These are phyloP conservation scores for Diospyros lotus DNA, from an alignment of 148 eudicot genomes.

Conservation along the genomic window DNA sequence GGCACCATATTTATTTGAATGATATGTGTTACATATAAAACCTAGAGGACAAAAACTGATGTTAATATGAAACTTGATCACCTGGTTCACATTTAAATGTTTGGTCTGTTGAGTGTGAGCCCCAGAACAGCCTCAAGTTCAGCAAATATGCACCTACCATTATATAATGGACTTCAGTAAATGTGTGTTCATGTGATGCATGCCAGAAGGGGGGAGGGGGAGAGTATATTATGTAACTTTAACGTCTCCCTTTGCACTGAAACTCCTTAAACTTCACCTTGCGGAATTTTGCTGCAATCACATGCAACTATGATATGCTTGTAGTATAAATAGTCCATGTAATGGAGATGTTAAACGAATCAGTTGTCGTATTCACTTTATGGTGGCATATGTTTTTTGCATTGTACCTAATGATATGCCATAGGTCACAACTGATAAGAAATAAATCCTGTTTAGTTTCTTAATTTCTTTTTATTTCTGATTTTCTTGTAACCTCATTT, in stretches of 20 bases:
- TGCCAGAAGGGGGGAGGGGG: too few species aligned
- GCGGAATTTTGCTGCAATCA: slow-evolving; percentile 78
- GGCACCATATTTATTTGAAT: neutral
- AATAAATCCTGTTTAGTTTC: slow-evolving; percentile 70
- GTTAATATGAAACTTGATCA: neutral
- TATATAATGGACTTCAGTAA: neutral
- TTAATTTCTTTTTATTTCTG: neutral
- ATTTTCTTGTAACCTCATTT: too few species aligned
- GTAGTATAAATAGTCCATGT: too few species aligned
- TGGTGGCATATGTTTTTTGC: too few species aligned
- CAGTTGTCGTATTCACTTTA: too few species aligned
- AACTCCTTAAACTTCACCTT: slow-evolving; percentile 76
- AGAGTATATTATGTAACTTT: too few species aligned
- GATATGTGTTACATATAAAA: neutral
- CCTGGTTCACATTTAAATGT: neutral
- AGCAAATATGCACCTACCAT: neutral
- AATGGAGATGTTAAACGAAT: too few species aligned
- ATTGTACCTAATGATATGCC: too few species aligned
- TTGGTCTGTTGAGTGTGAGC: neutral
- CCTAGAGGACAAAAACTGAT: neutral
- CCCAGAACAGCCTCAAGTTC: neutral
- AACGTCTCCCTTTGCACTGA: slow-evolving; percentile 24
- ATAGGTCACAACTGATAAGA: slow-evolving; percentile 51
- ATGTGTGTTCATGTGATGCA: too few species aligned
- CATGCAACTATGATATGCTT: slow-evolving; percentile 69